These are phyloP conservation scores for Talaromyces ruber DNA, from an alignment of 495 filamentous ascomycete genomes.

Conservation along the genomic window DNA sequence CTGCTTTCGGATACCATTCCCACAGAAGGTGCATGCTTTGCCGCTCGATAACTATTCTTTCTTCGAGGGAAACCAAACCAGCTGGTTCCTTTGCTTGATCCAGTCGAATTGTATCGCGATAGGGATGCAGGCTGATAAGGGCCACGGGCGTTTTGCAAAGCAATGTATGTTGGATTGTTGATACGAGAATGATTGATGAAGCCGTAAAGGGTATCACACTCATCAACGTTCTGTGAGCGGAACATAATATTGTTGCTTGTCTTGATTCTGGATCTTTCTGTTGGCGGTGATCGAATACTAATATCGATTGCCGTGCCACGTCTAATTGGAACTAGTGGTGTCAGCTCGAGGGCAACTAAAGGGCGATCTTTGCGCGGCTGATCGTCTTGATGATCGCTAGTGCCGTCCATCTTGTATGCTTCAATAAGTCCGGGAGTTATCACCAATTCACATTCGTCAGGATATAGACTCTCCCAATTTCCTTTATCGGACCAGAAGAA, in stretches of 20 bases:
- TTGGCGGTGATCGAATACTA: conserved; percentile 77
- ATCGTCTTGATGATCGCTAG: conserved; percentile 9
- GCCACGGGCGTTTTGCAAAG: conserved; percentile 62
- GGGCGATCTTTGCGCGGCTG: conserved; percentile 42
- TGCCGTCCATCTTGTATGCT: conserved; percentile 54
- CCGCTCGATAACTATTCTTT: conserved; percentile 51
- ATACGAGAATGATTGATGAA: conserved; percentile 76
- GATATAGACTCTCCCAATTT: conserved; percentile 69
- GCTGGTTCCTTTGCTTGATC: conserved; percentile 20
- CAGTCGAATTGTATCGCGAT: conserved; percentile 13
- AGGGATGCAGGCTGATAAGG: conserved; percentile 23
- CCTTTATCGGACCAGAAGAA: conserved; percentile 81
- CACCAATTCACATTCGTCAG: conserved; percentile 68
- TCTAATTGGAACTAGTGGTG: conserved; percentile 78
- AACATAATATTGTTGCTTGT: conserved; percentile 75
- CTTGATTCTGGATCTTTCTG: conserved; percentile 59
- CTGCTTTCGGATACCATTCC: conserved; percentile 51
- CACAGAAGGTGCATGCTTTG: conserved; percentile 38
- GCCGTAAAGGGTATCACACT: conserved; percentile 73
- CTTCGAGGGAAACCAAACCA: conserved; percentile 41
- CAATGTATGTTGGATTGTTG: conserved; percentile 82
- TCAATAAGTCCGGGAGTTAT: conserved; percentile 82
- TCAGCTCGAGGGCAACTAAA: conserved; percentile 73
- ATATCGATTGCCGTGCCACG: conserved; percentile 89
- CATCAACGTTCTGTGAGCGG: conserved; percentile 66